Percentiles rank a stretch among this genome's conserved stretches.
Evolutionary conservation across 2,329 filamentous ascomycete genomes (phyloP).

Genomic region (Ceratocystis papillata): DNA sequence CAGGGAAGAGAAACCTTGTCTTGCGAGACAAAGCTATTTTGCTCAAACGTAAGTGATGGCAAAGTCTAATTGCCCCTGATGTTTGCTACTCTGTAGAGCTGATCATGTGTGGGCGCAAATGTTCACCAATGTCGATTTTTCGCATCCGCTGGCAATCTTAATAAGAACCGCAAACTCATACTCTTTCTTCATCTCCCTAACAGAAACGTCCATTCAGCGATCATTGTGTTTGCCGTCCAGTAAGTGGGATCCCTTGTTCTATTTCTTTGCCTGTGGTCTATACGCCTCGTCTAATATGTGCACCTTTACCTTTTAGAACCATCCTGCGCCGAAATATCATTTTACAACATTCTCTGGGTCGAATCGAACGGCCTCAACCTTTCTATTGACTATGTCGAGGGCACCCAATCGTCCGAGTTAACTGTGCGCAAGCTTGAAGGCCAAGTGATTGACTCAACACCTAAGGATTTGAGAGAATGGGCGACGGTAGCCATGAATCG

Average conservation of each 20-base stretch:
- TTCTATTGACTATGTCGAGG: conserved; percentile 60
- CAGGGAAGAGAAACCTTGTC: conserved; percentile 25
- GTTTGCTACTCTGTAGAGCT: neutral
- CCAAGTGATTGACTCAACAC: conserved; percentile 29
- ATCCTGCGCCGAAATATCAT: conserved; percentile 4
- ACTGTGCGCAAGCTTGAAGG: conserved; percentile 53
- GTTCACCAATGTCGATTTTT: neutral
- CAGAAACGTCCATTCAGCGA: conserved; percentile 17
- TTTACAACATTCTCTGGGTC: conserved; percentile 74
- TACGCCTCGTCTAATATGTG: neutral
- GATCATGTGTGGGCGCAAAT: neutral
- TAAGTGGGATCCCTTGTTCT: conserved; percentile 5
- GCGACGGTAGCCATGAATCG: conserved; percentile 51
- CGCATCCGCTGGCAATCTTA: neutral
- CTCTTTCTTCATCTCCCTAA: conserved; percentile 4
- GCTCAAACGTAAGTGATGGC: conserved; percentile 26
- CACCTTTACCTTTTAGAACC: conserved; percentile 13
- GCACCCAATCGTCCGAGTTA: conserved; percentile 43
- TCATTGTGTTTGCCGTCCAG: conserved; percentile 22
- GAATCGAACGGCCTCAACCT: conserved; percentile 50
- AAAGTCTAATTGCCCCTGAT: neutral
- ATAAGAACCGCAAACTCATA: conserved; percentile 7
- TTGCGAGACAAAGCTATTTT: conserved; percentile 25
- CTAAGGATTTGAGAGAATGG: conserved; percentile 49
- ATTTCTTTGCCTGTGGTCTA: neutral